Base-by-base conservation (phyloP, 805 yeast species). In the Kazachstania kunashirensis region DNA sequence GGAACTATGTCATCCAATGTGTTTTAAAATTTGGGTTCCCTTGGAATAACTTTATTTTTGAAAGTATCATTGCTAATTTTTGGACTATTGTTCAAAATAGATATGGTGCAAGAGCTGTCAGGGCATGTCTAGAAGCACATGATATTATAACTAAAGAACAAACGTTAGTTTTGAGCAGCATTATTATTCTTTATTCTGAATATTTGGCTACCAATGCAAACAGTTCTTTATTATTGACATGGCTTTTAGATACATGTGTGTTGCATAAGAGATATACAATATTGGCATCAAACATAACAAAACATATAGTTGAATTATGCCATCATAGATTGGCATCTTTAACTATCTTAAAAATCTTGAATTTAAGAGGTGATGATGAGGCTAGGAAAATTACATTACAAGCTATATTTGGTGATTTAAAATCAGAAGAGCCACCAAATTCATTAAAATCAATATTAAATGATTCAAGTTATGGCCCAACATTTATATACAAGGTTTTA, bases 1-100 rank as follows among this genome's bases (percentile, higher is more conserved):
- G 97, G 42, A 92, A 92, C 59, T 92, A 92, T 57, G 96, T 88
- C 13, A 74, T 92, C 38, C 98, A 92, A 62, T 84, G 96, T 38
- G 92, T 95, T 50, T 70, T 88, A 47, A 84, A 84, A 53, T 89
- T 88, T 63, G 92, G 89, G 0, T 63, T 81, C 6, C 95, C 95
- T 0, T 86, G 79, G 71, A 84, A 83, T 54, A 85, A 84, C 52
- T 89, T 89, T 52, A 82, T 92, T 29, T 81, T 84, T 57, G 95
- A 88, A 59, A 72, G 84, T 11, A 76, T 88, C 45, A 62, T 85
- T 42, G 73, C 83, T 30, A 75, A 80, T 45, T 85, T 92, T 50
- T 65, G 84, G 69, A 77, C 76, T 35, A 79, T 92, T 46, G 79
- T 92, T 31, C 83, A 76, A 48, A 94, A 89, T 42, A 70, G 97